A percentile compares a stretch with the other conserved stretches of the same genome.
Evolutionary conservation across 257 asterid genomes (phyloP).

Genomic region (Solanum chmielewskii): DNA sequence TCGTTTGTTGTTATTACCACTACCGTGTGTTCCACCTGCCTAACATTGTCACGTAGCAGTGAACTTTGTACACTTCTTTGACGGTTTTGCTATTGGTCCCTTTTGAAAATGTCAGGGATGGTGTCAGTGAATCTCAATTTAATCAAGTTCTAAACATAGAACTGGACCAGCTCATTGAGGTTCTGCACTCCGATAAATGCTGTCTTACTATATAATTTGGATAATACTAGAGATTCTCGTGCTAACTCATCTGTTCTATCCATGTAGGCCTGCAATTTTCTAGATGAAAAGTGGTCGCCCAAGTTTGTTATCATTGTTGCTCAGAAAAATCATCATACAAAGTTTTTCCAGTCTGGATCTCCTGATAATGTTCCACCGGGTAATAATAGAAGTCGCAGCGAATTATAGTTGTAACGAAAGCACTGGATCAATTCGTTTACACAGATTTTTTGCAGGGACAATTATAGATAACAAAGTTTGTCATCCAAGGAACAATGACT

Average conservation of each 20-base stretch:
- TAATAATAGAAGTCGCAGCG: neutral
- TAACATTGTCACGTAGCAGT: neutral
- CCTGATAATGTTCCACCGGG: conserved; percentile 95
- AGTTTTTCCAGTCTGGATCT: conserved; percentile 63
- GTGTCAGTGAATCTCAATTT: conserved; percentile 86
- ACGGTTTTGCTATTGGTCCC: neutral
- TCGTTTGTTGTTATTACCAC: neutral
- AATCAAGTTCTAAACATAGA: conserved; percentile 76
- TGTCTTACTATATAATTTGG: neutral
- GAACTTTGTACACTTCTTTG: neutral
- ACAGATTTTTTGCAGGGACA: conserved; percentile 49
- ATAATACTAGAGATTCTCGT: neutral
- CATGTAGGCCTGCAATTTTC: conserved; percentile 75
- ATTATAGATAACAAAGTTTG: conserved; percentile 71
- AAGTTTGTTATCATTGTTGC: conserved; percentile 79
- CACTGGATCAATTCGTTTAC: neutral
- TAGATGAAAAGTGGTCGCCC: conserved; percentile 74
- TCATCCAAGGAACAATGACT: conserved; percentile 85
- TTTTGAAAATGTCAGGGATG: conserved; percentile 41
- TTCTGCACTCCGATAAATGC: neutral
- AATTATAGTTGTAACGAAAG: neutral
- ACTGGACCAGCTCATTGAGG: conserved; percentile 82
- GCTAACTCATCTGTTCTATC: neutral
- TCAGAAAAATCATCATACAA: conserved; percentile 90
- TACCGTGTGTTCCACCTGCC: neutral